These are phyloP conservation scores for Diddensiella santjacobensis DNA, from an alignment of 805 yeast genomes.

Conservation along the genomic window DNA sequence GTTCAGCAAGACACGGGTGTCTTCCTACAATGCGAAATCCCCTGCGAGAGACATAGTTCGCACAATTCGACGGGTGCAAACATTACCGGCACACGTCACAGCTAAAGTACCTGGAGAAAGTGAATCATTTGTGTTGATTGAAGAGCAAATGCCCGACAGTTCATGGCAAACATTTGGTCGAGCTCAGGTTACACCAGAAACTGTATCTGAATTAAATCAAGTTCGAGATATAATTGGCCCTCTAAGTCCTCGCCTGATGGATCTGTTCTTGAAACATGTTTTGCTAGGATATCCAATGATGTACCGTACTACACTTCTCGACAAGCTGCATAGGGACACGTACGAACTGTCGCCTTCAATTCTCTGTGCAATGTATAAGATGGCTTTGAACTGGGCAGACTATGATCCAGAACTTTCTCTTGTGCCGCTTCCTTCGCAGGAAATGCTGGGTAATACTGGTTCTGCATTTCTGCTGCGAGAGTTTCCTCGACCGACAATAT, in stretches of 20 bases:
- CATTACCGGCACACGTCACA: neutral
- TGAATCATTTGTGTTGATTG: constrained; percentile 25
- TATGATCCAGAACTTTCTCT: constrained; percentile 24
- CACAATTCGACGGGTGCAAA: constrained; percentile 12
- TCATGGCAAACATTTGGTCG: constrained; percentile 20
- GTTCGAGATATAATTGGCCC: constrained; percentile 25
- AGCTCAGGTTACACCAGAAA: constrained; percentile 25
- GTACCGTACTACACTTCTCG: constrained; percentile 26
- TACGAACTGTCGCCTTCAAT: constrained; percentile 26
- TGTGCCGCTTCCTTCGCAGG: constrained; percentile 19
- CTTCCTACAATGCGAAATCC: constrained; percentile 9
- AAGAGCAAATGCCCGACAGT: constrained; percentile 21
- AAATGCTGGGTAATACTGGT: constrained; percentile 22
- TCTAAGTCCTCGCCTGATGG: constrained; percentile 24
- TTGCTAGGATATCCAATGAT: constrained; percentile 27
- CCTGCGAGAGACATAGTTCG: constrained; percentile 3
- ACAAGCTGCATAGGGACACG: constrained; percentile 25
- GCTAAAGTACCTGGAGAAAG: constrained; percentile 8
- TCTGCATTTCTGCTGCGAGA: constrained; percentile 22
- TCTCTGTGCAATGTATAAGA: constrained; percentile 25
- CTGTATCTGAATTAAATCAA: constrained; percentile 23
- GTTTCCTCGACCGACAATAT: constrained; percentile 17
- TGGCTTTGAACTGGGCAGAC: constrained; percentile 29
- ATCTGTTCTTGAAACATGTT: constrained; percentile 25
- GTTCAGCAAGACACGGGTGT: constrained; percentile 7